Base-by-base conservation (phyloP, 1,139 yeast species). In the Saccharomycopsis hybrid region DNA sequence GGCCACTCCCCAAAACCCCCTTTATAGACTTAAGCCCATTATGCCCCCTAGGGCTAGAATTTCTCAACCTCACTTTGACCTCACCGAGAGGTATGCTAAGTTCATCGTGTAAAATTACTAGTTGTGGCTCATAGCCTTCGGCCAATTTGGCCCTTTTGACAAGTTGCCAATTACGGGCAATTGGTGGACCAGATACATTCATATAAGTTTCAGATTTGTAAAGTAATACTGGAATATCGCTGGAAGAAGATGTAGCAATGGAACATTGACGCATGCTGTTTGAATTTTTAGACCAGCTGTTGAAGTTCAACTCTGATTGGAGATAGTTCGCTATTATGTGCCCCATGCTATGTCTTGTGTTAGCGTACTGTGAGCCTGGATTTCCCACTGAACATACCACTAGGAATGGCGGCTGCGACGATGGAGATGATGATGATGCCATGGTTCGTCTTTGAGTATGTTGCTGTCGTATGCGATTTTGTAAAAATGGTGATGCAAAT, bases 291-390 rank as follows among this genome's bases (percentile, higher is more conserved):
- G n/a, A n/a, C n/a, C n/a, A n/a, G n/a, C n/a, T n/a, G n/a, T n/a
- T n/a, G 2, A 46, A 71, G 65, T 49, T 60, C 58, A 43, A 36
- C 50, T 47, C 51, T 2, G 58, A 56, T 2, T 63, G 60, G n/a
- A 74, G 55, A 57, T 57, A 61, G 45, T 72, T 69, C 50, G 78
- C 59, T 31, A 80, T 69, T 49, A 70, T 62, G 59, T 83, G 87
- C 1, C 96, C 96, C 0, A 82, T 86, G 55, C 82, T 86, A 61
- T 88, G 96, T 44, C 95, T 70, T 0, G 95, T 85, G 4, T 71
- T 70, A 13, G 65, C 64, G 58, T 77, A 86, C 46, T 70, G 65
- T 0, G 79, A 73, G 48, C 82, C 88, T 0, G 96, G 96, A 60
- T 88, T 88, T 0, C 96, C 96, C 2, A 88, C 69, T 0, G 92